Percentiles rank a stretch among this genome's conserved stretches.
phyloP scores from a whole-genome alignment of 176 grass and related monocot genomes.

The Rhynchospora pubera region DNA sequence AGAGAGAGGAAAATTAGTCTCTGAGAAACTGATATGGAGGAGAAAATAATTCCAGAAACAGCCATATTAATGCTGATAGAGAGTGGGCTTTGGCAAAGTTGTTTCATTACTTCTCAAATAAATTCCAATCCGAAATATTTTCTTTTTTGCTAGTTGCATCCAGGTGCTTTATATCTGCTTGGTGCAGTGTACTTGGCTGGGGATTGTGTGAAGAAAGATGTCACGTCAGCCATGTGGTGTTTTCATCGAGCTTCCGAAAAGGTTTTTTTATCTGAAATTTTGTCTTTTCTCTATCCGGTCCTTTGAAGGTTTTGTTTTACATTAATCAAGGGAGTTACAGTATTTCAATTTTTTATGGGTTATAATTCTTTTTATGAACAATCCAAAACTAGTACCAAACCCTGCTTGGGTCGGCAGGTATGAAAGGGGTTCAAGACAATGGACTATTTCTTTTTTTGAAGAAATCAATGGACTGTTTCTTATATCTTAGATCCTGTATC shows the following conservation, averaged over 20 bases:
- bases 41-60: background rate
- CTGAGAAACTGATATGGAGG: background rate
- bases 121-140: background rate
- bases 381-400: background rate
- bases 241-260: slow-evolving; percentile 95
- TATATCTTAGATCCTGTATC: background rate
- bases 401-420: background rate
- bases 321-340: background rate
- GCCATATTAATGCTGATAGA: background rate
- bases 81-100: slow-evolving; percentile 2
- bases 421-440: background rate
- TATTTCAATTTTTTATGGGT: background rate
- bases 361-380: background rate
- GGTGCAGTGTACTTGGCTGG: slow-evolving; percentile 87
- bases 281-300: background rate
- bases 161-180: slow-evolving; percentile 87
- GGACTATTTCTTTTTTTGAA: no score
- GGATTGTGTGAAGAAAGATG: slow-evolving; percentile 84
- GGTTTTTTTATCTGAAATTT: slow-evolving; percentile 29
- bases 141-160: slow-evolving; percentile 62
- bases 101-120: background rate
- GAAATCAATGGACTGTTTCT: background rate
- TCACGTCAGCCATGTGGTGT: slow-evolving; percentile 87
- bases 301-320: background rate
- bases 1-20: background rate